These are phyloP conservation scores for Ligustrum vulgare DNA, from an alignment of 257 asterid genomes.

Conservation along the genomic window DNA sequence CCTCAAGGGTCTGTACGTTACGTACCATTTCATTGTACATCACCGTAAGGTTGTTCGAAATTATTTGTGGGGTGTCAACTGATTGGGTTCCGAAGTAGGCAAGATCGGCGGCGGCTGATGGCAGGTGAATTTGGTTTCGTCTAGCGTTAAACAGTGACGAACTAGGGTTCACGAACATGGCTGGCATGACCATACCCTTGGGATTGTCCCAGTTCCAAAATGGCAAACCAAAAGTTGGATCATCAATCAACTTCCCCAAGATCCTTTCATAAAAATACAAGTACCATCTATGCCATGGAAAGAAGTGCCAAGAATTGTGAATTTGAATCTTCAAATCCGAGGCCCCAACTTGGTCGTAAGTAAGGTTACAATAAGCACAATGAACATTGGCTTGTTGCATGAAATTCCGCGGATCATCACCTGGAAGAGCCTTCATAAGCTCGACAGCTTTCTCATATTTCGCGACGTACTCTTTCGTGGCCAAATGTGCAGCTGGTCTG, in stretches of 20 bases:
- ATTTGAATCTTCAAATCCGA: conserved; percentile 33
- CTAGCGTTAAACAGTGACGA: conserved; percentile 29
- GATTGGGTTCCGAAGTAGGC: conserved; percentile 23
- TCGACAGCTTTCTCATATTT: conserved; percentile 36
- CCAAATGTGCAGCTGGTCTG: conserved; percentile 45
- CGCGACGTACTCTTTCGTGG: conserved; percentile 34
- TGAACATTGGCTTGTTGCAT: conserved; percentile 53
- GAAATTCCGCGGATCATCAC: conserved; percentile 41
- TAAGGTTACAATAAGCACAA: conserved; percentile 50
- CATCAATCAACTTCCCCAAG: conserved; percentile 38
- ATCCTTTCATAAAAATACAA: conserved; percentile 48
- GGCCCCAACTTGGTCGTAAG: conserved; percentile 36
- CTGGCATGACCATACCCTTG: conserved; percentile 33
- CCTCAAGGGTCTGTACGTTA: conserved; percentile 24
- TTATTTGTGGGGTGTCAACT: conserved; percentile 22
- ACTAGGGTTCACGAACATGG: not conserved
- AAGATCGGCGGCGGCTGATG: conserved; percentile 34
- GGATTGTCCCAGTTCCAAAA: conserved; percentile 55
- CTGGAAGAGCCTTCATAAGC: conserved; percentile 41
- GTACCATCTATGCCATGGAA: conserved; percentile 52
- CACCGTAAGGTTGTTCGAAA: conserved; percentile 29
- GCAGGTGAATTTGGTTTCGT: conserved; percentile 33
- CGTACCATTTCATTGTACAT: conserved; percentile 49
- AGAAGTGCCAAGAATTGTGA: conserved; percentile 47
- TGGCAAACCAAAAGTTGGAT: conserved; percentile 43